Conservation (phyloP, 208 protist genomes). For the Crithidia expoeki region DNA sequence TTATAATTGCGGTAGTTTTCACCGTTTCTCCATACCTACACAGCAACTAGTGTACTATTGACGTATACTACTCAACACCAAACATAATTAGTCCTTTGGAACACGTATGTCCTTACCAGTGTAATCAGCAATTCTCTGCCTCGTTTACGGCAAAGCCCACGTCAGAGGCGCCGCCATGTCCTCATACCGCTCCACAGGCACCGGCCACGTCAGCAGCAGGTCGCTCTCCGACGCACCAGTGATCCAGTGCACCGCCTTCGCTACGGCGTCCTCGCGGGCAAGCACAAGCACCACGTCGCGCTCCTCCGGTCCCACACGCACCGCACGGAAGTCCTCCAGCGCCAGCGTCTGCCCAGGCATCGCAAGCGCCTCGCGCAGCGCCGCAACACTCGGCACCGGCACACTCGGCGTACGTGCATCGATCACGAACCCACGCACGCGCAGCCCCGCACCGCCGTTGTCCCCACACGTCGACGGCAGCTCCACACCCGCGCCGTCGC, state of each 20-base stretch:
- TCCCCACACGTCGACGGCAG: constrained; percentile 27
- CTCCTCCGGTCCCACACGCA: constrained; percentile 29
- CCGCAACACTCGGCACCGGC: not conserved
- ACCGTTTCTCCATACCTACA: too few relatives aligned
- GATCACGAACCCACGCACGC: constrained; percentile 42
- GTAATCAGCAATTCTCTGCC: too few relatives aligned
- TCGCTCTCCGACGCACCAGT: constrained; percentile 46
- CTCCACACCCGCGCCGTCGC: constrained; percentile 9
- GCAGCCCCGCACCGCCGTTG: constrained; percentile 17
- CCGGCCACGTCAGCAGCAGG: constrained; percentile 48
- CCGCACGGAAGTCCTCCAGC: constrained; percentile 62
- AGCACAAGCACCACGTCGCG: constrained; percentile 37
- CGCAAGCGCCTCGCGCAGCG: constrained; percentile 28
- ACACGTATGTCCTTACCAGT: too few relatives aligned
- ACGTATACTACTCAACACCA: too few relatives aligned
- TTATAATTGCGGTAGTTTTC: too few relatives aligned
- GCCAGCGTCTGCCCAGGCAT: constrained; percentile 57
- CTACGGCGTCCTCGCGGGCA: constrained; percentile 38
- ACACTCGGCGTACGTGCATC: constrained; percentile 29
- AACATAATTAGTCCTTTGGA: too few relatives aligned
- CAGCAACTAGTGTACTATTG: too few relatives aligned
- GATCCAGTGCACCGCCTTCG: constrained; percentile 51
- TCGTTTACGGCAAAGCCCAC: constrained; percentile 20
- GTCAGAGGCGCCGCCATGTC: constrained; percentile 34
- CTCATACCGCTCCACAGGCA: constrained; percentile 48